A percentile compares a stretch with the other conserved stretches of the same genome.
These are phyloP conservation scores for Bacterosira constricta DNA, from an alignment of 108 stramenopile genomes.

Conservation along the genomic window DNA sequence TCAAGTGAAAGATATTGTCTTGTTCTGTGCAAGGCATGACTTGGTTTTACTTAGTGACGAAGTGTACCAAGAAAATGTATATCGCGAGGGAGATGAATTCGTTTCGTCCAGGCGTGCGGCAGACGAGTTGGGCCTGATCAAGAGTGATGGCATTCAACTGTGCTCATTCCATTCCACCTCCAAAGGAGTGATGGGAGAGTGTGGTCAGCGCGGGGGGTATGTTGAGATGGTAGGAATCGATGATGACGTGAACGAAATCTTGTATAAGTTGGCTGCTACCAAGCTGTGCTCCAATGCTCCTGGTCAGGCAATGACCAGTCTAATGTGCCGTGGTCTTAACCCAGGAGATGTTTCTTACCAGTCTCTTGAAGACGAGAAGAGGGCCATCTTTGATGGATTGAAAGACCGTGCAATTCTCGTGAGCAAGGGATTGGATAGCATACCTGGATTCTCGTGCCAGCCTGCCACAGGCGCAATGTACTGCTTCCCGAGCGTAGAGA, in stretches of 20 bases:
- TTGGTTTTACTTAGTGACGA: slow-evolving; percentile 94
- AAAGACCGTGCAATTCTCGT: slow-evolving; percentile 76
- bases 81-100: slow-evolving; percentile 68
- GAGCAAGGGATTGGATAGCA: slow-evolving; percentile 81
- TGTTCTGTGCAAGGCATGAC: slow-evolving; percentile 83
- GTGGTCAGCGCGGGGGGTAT: slow-evolving; percentile 97
- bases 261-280: slow-evolving; percentile 93
- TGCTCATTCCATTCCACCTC: slow-evolving; percentile 94
- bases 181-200: slow-evolving; percentile 97
- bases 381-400: slow-evolving; percentile 69
- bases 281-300: slow-evolving; percentile 85
- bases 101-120: slow-evolving; percentile 85
- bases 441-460: slow-evolving; percentile 92
- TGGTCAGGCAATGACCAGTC: slow-evolving; percentile 91
- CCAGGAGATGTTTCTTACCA: slow-evolving; percentile 75
- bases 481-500: slow-evolving; percentile 87
- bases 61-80: slow-evolving; percentile 98
- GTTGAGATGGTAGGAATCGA: slow-evolving; percentile 89
- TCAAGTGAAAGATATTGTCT: slow-evolving; percentile 81
- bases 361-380: slow-evolving; percentile 61
- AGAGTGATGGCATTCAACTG: slow-evolving; percentile 77
- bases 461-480: slow-evolving; percentile 97
- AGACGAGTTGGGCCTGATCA: slow-evolving; percentile 66
- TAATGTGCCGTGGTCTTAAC: slow-evolving; percentile 93
- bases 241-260: slow-evolving; percentile 76